Percentiles rank a stretch among this genome's conserved stretches.
Conservation (phyloP, 2,329 filamentous ascomycete species). For the Penicillium carneum region DNA sequence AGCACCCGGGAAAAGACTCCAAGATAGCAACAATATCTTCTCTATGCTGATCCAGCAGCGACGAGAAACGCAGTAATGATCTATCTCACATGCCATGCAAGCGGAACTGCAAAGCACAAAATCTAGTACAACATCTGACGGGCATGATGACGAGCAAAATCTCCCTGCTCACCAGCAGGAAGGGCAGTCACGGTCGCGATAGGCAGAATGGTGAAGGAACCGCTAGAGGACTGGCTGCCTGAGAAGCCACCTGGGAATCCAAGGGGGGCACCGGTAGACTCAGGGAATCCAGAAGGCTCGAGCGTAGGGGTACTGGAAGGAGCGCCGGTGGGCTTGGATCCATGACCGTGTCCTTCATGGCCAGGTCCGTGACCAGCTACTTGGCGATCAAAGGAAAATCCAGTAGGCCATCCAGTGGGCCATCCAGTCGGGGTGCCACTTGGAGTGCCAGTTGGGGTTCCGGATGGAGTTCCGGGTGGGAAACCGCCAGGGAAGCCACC, state of each 20-base stretch:
- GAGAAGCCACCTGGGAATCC: constrained; percentile 7
- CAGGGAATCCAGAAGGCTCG: constrained; percentile 19
- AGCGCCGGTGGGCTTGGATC: neutral
- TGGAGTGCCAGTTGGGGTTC: constrained; percentile 1
- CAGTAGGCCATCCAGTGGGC: neutral
- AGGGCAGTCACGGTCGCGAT: constrained; percentile 11
- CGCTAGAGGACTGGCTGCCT: constrained; percentile 1
- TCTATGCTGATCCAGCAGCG: constrained; percentile 34
- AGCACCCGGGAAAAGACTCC: neutral
- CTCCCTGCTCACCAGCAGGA: constrained; percentile 4
- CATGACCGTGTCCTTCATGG: neutral
- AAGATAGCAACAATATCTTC: constrained; percentile 2
- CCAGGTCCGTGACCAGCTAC: neutral
- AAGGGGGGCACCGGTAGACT: constrained; percentile 6
- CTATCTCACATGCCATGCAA: constrained; percentile 24
- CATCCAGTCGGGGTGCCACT: neutral
- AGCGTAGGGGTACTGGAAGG: constrained; percentile 18
- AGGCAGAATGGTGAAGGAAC: constrained; percentile 8
- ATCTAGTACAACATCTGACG: constrained; percentile 37
- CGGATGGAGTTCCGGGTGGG: constrained; percentile 13
- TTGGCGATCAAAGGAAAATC: neutral
- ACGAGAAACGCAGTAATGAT: constrained; percentile 19
- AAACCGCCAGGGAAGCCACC: constrained; percentile 12
- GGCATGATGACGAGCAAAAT: constrained; percentile 36
- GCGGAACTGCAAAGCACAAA: constrained; percentile 11